Evolutionary conservation across 768 basidiomycete genomes (phyloP).

Genomic region (Amanita phalloides): DNA sequence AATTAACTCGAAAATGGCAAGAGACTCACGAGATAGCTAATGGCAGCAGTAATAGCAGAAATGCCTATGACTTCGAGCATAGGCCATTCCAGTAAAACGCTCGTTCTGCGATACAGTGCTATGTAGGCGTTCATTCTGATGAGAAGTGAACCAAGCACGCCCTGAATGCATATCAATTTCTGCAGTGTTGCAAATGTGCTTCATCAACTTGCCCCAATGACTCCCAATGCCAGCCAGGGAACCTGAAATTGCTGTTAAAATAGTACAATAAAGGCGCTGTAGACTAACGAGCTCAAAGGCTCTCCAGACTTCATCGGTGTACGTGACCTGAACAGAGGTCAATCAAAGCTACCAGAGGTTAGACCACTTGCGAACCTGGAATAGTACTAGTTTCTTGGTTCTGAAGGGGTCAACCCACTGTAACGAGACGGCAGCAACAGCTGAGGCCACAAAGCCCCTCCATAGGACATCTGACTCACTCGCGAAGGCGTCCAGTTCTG

Average conservation of each 20-base stretch:
- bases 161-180: slow-evolving; percentile 26
- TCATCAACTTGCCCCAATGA: slow-evolving; percentile 40
- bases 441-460: slow-evolving; percentile 85
- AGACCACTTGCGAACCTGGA: slow-evolving; percentile 35
- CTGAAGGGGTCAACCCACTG: slow-evolving; percentile 83
- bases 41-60: slow-evolving; percentile 57
- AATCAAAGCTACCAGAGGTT: background rate
- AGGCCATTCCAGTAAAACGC: slow-evolving; percentile 47
- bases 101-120: slow-evolving; percentile 51
- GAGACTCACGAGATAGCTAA: slow-evolving; percentile 50
- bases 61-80: slow-evolving; percentile 52
- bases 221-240: slow-evolving; percentile 57
- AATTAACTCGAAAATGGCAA: background rate
- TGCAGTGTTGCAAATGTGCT: background rate
- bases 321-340: slow-evolving; percentile 34
- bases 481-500: slow-evolving; percentile 58
- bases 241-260: slow-evolving; percentile 27
- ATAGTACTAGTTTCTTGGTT: slow-evolving; percentile 74
- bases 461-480: slow-evolving; percentile 72
- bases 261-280: background rate
- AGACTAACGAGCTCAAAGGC: slow-evolving; percentile 57
- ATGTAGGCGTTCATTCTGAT: slow-evolving; percentile 57
- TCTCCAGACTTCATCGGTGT: slow-evolving; percentile 50
- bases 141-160: slow-evolving; percentile 51
- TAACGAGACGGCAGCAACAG: slow-evolving; percentile 75